Evolutionary conservation across 331 rosid species (phyloP), one percentile per base, ranked within the genome.

Genomic region (Quercus lobata): DNA sequence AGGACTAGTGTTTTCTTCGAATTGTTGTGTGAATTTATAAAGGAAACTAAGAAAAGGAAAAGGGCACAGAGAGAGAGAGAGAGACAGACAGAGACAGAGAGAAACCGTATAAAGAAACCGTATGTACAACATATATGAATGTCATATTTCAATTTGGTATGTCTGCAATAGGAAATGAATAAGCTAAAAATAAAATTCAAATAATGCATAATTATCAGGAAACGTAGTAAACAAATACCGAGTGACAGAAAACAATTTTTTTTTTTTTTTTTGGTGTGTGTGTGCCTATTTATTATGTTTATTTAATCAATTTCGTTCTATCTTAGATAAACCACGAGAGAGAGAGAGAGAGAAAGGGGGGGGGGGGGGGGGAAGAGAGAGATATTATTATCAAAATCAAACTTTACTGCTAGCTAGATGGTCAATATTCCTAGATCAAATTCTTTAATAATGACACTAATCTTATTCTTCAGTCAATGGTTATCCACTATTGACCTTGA

Each of bases 381-480:
- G 74, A 78, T 87, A 83, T 27, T 76, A 57, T 7, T 41, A 49
- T 49, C 54, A 83, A 83, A 80, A 77, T 21, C 58, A 61, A 74
- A 75, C 75, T 71, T 85, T 69, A 71, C 54, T 53, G 56, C 35
- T 49, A 58, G 14, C 46, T 75, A 73, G 46, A 35, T 82, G 66
- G 83, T 83, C 41, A 83, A 80, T 65, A 72, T 78, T 22, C 61
- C 71, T 76, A 78, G 79, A 66, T 66, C 74, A 60, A 57, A 16
- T 30, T 75, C 41, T 79, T 34, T 81, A 86, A 81, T 81, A 74
- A 81, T 75, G 86, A 79, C 86, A 76, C 58, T 44, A 58, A 21
- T 49, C 46, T 25, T 15, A 54, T 53, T 52, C 68, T 80, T 52
- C 32, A 63, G 72, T 55, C 73, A 41, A 85, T 78, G 73, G 58